A percentile compares a stretch with the other conserved stretches of the same genome.
Evolutionary conservation across 352 stramenopile genomes (phyloP).

Genomic region (Phytophthora palmivora): DNA sequence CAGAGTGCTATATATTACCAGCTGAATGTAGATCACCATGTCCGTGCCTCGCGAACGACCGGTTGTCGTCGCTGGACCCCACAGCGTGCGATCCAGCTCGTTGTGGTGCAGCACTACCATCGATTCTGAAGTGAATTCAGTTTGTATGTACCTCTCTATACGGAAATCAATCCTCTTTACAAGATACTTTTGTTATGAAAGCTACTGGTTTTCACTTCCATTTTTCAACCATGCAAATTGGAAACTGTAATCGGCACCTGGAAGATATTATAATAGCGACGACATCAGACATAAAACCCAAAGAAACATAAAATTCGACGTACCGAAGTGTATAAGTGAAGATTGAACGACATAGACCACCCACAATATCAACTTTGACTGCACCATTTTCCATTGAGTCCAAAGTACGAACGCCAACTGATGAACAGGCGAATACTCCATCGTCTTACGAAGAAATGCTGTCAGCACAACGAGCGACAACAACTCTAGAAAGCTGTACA

Average conservation of each 20-base stretch:
- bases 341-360: conserved; percentile 39
- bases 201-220: not conserved
- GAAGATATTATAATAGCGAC: not conserved
- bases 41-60: conserved; percentile 57
- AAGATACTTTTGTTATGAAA: conserved; percentile 8
- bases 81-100: conserved; percentile 65
- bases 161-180: conserved; percentile 12
- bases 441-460: conserved; percentile 10
- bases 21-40: conserved; percentile 50
- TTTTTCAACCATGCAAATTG: conserved; percentile 18
- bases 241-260: conserved; percentile 22
- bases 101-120: conserved; percentile 80
- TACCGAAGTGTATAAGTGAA: conserved; percentile 35
- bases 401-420: conserved; percentile 45
- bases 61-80: conserved; percentile 48
- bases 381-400: conserved; percentile 38
- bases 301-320: not conserved
- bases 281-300: not conserved
- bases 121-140: not conserved
- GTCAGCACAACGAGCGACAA: conserved; percentile 9
- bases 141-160: conserved; percentile 7
- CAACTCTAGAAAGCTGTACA: conserved; percentile 30
- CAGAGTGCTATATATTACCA: conserved; percentile 33
- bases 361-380: conserved; percentile 48
- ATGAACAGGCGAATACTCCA: conserved; percentile 15